These are phyloP conservation scores for Macrocybe gigantea DNA, from an alignment of 768 basidiomycete genomes.

Conservation along the genomic window DNA sequence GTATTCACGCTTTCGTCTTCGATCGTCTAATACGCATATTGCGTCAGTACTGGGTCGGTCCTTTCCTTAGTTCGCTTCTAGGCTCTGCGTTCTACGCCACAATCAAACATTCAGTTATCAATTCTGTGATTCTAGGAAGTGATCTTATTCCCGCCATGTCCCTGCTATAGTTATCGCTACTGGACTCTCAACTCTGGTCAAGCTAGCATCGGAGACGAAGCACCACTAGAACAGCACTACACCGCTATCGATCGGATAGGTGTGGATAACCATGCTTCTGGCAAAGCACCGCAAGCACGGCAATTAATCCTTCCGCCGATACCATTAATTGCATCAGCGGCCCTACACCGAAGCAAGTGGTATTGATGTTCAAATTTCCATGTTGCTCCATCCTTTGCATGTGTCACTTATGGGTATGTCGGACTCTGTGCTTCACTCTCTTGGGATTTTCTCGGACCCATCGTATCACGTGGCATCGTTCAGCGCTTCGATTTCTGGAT, in stretches of 20 bases:
- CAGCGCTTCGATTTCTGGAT: too few species aligned
- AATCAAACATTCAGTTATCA: slow-evolving; percentile 32
- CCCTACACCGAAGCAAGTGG: too few species aligned
- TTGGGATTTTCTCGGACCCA: neutral
- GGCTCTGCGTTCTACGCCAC: slow-evolving; percentile 50
- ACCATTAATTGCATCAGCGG: too few species aligned
- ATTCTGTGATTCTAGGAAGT: slow-evolving; percentile 14
- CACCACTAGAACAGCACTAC: slow-evolving; percentile 33
- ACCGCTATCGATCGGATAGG: too few species aligned
- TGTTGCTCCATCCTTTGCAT: neutral
- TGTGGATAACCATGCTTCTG: too few species aligned
- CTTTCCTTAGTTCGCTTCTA: slow-evolving; percentile 59
- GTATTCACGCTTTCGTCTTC: slow-evolving; percentile 12
- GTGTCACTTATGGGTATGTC: neutral
- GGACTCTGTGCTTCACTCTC: neutral
- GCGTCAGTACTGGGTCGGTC: slow-evolving; percentile 64
- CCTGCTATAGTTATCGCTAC: slow-evolving; percentile 35
- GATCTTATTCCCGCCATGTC: slow-evolving; percentile 1
- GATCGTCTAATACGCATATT: slow-evolving; percentile 3
- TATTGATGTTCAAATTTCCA: too few species aligned
- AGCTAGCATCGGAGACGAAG: slow-evolving; percentile 28
- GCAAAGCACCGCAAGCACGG: too few species aligned
- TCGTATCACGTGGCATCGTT: too few species aligned
- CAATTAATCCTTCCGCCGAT: too few species aligned
- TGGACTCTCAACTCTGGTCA: slow-evolving; percentile 45